Conservation (phyloP, 805 yeast genomes). For the Brettanomyces sp. region DNA sequence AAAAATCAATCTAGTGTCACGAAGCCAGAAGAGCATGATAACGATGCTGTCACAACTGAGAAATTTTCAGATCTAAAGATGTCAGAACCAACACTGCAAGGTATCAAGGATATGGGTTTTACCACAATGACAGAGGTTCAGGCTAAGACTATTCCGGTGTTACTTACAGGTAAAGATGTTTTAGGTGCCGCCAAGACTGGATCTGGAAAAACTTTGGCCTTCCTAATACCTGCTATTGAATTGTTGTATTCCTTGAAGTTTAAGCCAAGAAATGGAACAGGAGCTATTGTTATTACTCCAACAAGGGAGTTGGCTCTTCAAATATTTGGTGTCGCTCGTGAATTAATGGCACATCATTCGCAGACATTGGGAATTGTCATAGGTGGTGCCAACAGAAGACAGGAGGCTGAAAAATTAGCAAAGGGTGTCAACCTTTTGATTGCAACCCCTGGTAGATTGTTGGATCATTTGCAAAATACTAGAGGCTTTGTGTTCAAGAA, state of each 20-base stretch:
- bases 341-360: conserved; percentile 78
- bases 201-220: conserved; percentile 95
- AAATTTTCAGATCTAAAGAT: conserved; percentile 49
- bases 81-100: conserved; percentile 74
- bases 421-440: conserved; percentile 91
- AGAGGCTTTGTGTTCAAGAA: conserved; percentile 90
- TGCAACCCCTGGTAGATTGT: conserved; percentile 95
- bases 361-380: conserved; percentile 96
- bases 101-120: conserved; percentile 85
- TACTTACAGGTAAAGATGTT: conserved; percentile 93
- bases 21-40: conserved; percentile 4
- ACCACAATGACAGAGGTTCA: conserved; percentile 89
- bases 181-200: conserved; percentile 99
- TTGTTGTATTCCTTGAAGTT: conserved; percentile 80
- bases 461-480: conserved; percentile 95
- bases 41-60: conserved; percentile 14
- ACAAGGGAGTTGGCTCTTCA: conserved; percentile 97
- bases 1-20: background rate
- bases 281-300: conserved; percentile 92
- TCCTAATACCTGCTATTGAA: conserved; percentile 92
- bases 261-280: conserved; percentile 97
- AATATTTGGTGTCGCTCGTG: conserved; percentile 96
- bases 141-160: conserved; percentile 91
- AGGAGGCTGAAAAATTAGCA: conserved; percentile 87
- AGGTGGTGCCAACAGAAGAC: conserved; percentile 97